phyloP scores from a whole-genome alignment of 441 rosid species.

The Gossypium trilobum region DNA sequence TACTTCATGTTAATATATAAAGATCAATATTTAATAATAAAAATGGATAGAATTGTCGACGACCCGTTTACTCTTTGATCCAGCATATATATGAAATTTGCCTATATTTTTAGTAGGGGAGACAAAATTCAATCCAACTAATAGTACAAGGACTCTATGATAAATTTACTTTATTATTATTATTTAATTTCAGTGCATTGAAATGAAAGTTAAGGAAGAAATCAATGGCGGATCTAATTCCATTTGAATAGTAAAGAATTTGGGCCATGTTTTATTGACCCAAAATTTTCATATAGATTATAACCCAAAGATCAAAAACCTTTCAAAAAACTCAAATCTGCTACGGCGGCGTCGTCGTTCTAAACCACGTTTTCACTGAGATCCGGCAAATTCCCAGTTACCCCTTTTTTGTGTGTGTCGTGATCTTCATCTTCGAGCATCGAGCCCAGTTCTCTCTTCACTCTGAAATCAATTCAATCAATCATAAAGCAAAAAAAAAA shows the following conservation, averaged over 20 bases:
- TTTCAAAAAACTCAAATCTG: background rate
- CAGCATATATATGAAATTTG: too few relatives aligned
- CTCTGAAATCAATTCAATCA: background rate
- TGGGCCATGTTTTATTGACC: background rate
- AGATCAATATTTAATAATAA: too few relatives aligned
- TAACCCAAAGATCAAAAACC: background rate
- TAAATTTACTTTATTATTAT: background rate
- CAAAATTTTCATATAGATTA: background rate
- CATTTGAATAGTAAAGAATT: background rate
- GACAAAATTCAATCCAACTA: too few relatives aligned
- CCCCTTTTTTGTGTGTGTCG: background rate
- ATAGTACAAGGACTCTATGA: too few relatives aligned
- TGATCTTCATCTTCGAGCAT: background rate
- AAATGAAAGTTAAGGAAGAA: background rate
- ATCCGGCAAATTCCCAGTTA: background rate
- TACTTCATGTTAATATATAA: too few relatives aligned
- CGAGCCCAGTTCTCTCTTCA: background rate
- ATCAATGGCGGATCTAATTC: background rate
- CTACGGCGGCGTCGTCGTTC: background rate
- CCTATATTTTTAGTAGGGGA: too few relatives aligned
- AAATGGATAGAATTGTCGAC: fast-evolving
- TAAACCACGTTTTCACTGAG: background rate
- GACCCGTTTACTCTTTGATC: too few relatives aligned
- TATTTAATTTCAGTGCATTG: background rate
- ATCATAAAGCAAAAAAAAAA: background rate